Percentiles rank a stretch among this genome's conserved stretches.
phyloP scores from a whole-genome alignment of 2,329 filamentous ascomycete genomes.

The Coniochaeta sp. region DNA sequence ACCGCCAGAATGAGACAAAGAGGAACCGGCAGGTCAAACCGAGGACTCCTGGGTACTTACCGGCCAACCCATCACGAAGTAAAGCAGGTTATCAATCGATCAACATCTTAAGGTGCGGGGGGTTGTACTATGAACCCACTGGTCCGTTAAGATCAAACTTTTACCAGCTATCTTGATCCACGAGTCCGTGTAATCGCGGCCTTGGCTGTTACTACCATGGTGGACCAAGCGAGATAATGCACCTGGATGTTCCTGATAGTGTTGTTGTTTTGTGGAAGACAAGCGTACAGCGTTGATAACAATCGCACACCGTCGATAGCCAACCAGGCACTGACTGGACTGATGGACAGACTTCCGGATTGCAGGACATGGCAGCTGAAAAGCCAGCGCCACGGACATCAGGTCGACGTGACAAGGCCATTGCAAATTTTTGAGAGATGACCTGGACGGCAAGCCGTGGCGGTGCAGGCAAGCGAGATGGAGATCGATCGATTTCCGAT shows the following conservation, averaged over 20 bases:
- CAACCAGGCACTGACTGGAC: background rate
- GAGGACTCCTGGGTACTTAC: background rate
- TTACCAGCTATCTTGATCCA: no score
- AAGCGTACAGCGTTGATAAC: background rate
- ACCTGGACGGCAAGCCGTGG: no score
- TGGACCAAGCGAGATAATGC: background rate
- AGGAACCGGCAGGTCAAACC: background rate
- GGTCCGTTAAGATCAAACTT: no score
- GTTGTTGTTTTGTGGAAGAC: background rate
- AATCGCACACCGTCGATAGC: no score
- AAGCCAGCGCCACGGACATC: no score
- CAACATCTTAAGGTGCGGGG: background rate
- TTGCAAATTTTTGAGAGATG: no score
- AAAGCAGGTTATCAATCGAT: background rate
- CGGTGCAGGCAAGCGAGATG: no score
- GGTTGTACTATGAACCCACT: background rate
- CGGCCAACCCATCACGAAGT: background rate
- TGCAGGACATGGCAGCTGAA: no score
- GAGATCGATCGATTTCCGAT: no score
- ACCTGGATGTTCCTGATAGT: background rate
- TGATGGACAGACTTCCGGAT: background rate
- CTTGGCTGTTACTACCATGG: background rate
- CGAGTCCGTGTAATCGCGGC: background rate
- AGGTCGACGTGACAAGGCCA: no score
- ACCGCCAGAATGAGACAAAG: no score